Base-by-base conservation (phyloP, 2,329 filamentous ascomycete species). In the Fusarium abutilonis region DNA sequence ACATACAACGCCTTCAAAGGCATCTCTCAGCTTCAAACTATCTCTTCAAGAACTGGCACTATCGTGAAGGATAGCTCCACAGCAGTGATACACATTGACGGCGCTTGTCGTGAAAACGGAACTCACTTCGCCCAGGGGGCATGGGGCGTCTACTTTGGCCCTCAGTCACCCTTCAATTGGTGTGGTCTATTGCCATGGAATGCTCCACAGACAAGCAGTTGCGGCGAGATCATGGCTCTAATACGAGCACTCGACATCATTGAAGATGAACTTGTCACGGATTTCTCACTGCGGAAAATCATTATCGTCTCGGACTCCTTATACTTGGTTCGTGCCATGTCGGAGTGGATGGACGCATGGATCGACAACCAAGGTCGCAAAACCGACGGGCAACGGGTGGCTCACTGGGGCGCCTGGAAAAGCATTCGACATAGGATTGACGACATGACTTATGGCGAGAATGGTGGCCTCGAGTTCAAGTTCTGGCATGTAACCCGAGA, bases 181-280 rank as follows among this genome's bases (percentile, higher is more conserved):
- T 36, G 29, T 14, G 63, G 49, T 4, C 60, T 84, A 82, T 76
- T 96, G 90, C 78, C 90, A 86, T 23, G 80, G 81, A 11, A 85
- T 76, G 70, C 93, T 88, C 60, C 88, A 84, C 40, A 92, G 79
- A 39, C 93, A 69, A 17, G 85, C 83, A 74, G 90, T 93, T 59
- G 89, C 85, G 17, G 83, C 76, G 1, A 90, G 83, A 56, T 95
- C 83, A 60, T 88, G 83, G 43, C 86, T 83, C 4, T 89, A 84
- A 4, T 89, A 80, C 14, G 93, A 82, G 1, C 81, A 64, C 91
- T 87, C 6, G 13, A 32, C 6, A n/a, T 32, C n/a, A 11, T 49
- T 4, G 4, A 15, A 4, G 4, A 23, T 9, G 46, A 34, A 4
- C 6, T 49, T 6, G 10, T 21, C 14, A 28, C 6, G 13, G 35